A percentile compares a stretch with the other conserved stretches of the same genome.
Conservation (phyloP, 169 alveolate species). For the Theileria orientalis region DNA sequence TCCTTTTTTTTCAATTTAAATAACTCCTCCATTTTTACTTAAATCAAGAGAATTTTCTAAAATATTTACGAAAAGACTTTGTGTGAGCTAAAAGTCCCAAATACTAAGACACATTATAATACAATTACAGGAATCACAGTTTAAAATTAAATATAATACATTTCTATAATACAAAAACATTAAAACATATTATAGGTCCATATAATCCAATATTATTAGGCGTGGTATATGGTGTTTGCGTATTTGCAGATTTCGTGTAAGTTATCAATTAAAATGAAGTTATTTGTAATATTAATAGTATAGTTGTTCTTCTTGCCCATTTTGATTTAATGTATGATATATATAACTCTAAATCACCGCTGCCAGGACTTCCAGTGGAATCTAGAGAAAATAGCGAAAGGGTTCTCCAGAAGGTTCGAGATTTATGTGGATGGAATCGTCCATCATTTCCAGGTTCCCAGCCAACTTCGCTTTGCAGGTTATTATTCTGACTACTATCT, state of each 20-base stretch:
- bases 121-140: neutral
- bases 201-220: neutral
- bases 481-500: conserved; percentile 31
- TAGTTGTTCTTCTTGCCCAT: neutral
- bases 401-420: conserved; percentile 64
- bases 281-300: no score
- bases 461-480: conserved; percentile 83
- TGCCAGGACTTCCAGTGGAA: conserved; percentile 53
- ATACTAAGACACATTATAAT: neutral
- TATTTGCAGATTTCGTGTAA: neutral
- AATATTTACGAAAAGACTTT: neutral
- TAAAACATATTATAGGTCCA: neutral
- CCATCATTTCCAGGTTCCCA: conserved; percentile 87
- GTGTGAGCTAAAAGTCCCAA: neutral
- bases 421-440: conserved; percentile 81
- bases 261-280: conserved; percentile 6
- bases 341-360: neutral
- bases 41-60: neutral
- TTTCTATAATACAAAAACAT: neutral
- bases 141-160: conserved; percentile 7
- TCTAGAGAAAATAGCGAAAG: conserved; percentile 45
- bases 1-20: neutral
- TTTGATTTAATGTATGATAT: conserved; percentile 5
- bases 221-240: neutral
- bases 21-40: neutral